Evolutionary conservation across 2,329 filamentous ascomycete species (phyloP).

Genomic region (Dactylellina parvicollis): DNA sequence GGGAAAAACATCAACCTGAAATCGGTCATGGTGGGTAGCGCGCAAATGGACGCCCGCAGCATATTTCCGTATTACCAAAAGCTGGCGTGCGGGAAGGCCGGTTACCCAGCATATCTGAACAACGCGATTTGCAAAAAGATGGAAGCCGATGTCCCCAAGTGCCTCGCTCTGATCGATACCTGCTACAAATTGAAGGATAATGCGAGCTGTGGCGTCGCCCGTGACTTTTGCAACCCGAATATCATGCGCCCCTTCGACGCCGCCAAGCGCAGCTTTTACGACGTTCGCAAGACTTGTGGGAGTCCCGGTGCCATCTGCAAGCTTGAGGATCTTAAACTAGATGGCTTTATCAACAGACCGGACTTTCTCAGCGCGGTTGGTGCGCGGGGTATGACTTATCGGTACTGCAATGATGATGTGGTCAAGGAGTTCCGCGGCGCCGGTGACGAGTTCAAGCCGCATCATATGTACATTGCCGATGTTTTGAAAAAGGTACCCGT

Average conservation of each 20-base stretch:
- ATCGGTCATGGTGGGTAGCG: constrained; percentile 93
- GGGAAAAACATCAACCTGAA: constrained; percentile 99
- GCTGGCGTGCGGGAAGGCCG: constrained; percentile 96
- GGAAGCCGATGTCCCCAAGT: constrained; percentile 90
- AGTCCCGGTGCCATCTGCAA: constrained; percentile 1
- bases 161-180: constrained; percentile 83
- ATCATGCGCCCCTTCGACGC: constrained; percentile 38
- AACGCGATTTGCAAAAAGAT: constrained; percentile 82
- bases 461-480: constrained; percentile 3
- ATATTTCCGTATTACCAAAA: constrained; percentile 96
- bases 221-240: neutral
- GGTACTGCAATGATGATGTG: neutral
- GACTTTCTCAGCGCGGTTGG: neutral
- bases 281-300: constrained; percentile 7
- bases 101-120: constrained; percentile 85
- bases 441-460: constrained; percentile 1
- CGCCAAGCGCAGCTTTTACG: neutral
- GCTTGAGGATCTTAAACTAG: neutral
- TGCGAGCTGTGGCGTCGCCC: neutral
- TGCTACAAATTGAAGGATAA: constrained; percentile 71
- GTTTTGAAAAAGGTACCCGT: constrained; percentile 1
- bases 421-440: neutral
- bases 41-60: constrained; percentile 88
- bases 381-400: neutral
- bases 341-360: neutral